Base-by-base conservation (phyloP, 2,329 filamentous ascomycete genomes). In the Fusarium domesticum region DNA sequence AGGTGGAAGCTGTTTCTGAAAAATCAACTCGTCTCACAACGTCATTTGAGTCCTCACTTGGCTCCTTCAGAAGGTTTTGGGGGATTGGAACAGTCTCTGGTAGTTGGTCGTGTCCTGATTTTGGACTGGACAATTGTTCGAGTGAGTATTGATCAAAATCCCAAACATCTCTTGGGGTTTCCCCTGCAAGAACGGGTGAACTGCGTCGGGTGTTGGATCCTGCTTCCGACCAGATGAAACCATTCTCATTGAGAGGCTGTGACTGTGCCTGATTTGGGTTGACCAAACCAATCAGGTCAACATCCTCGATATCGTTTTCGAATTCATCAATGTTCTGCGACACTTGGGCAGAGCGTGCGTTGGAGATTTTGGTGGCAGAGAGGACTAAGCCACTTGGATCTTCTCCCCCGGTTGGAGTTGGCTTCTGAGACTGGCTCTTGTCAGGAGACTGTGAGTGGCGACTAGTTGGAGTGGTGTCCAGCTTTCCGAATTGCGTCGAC, bases 1-100 rank as follows among this genome's bases (percentile, higher is more conserved):
- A 32, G 2, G 65, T 66, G 3, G 65, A 65, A 10, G 64, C 64
- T n/a, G 65, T 68, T 38, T 68, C 65, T 1, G 65, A 68, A 16
- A 67, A 63, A 30, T 68, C 65, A 5, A 66, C 36, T 16, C 17
- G 35, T 10, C 19, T 6, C 12, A 32, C 25, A 4, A 10, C 18
- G 17, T 42, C 35, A 12, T 33, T 35, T 32, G 23, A 14, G n/a
- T 32, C 28, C n/a, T 30, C 18, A 11, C 11, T 23, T 7, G 18
- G 14, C 5, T 14, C 41, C 6, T 25, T 32, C 10, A 30, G 16
- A 5, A 35, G 35, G 6, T 44, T 42, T 8, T 43, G 37, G 11
- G 45, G 48, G 5, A 67, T 48, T n/a, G 64, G 64, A 12, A 61
- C 41, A 0, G 65, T 68, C 30, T 63, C 64, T 6, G 65, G 64